phyloP scores from a whole-genome alignment of 768 basidiomycete genomes.

The Dioszegia aurantiaca region DNA sequence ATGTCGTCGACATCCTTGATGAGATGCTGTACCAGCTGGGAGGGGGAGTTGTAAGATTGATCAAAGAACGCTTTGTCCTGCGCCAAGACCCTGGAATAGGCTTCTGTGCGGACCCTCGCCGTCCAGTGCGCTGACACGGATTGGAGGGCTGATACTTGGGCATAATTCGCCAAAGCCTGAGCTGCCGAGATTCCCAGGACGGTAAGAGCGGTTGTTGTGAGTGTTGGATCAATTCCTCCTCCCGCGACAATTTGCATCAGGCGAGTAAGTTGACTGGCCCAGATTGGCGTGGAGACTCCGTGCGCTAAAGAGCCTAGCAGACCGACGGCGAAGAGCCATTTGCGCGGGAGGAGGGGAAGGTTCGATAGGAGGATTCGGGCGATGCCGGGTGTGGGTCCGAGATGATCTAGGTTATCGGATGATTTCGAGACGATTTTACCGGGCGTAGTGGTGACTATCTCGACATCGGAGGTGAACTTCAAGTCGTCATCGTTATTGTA shows the following conservation, averaged over 20 bases:
- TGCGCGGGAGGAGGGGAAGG: conserved; percentile 72
- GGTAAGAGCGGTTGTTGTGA: conserved; percentile 43
- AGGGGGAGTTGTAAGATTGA: conserved; percentile 60
- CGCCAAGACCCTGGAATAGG: conserved; percentile 62
- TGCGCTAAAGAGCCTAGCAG: conserved; percentile 66
- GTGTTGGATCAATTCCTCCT: conserved; percentile 41
- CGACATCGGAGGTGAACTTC: conserved; percentile 16
- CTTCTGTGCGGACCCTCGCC: conserved; percentile 60
- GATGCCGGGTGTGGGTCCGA: conserved; percentile 16
- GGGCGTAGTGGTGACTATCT: conserved; percentile 14
- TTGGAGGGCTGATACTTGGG: conserved; percentile 81
- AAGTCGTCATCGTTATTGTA: conserved; percentile 31
- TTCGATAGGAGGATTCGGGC: conserved; percentile 49
- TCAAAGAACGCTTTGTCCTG: conserved; percentile 93
- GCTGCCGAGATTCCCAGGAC: conserved; percentile 67
- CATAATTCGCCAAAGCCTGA: conserved; percentile 71
- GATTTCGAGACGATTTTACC: neutral
- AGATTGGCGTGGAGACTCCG: conserved; percentile 84
- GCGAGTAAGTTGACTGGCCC: conserved; percentile 81
- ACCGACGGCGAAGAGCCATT: conserved; percentile 68
- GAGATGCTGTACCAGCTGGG: conserved; percentile 67
- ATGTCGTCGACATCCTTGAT: conserved; percentile 91
- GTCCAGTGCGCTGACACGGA: conserved; percentile 72
- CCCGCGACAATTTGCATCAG: conserved; percentile 60
- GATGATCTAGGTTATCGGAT: neutral